phyloP scores from a whole-genome alignment of 257 asterid genomes.

The Jacaranda mimosifolia region DNA sequence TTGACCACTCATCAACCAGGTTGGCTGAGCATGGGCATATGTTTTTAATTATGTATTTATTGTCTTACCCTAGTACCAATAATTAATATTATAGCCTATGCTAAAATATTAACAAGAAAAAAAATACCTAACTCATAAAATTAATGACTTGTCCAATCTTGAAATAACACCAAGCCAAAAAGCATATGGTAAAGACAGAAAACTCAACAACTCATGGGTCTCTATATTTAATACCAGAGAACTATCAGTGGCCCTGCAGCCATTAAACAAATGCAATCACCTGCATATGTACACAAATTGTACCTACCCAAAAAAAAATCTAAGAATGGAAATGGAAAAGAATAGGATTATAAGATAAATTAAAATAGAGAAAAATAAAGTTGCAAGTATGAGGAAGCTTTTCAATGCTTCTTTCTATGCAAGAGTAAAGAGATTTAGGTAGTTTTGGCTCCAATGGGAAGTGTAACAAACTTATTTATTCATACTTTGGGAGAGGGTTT shows the following conservation, averaged over 20 bases:
- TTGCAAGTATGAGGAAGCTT: neutral
- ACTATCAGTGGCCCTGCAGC: conserved; percentile 24
- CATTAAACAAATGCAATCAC: conserved; percentile 21
- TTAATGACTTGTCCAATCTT: neutral
- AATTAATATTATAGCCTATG: neutral
- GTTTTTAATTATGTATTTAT: conserved; percentile 3
- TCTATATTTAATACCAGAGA: conserved; percentile 18
- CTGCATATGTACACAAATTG: neutral
- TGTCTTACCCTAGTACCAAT: conserved; percentile 27
- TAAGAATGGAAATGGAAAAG: neutral
- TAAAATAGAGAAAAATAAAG: neutral
- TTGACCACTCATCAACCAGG: conserved; percentile 16
- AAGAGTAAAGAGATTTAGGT: neutral
- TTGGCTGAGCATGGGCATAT: neutral
- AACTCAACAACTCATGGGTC: conserved; percentile 25
- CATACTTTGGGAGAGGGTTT: neutral
- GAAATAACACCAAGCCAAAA: conserved; percentile 10
- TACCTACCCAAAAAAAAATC: neutral
- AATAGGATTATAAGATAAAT: neutral
- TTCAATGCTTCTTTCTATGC: neutral
- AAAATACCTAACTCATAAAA: conserved; percentile 5
- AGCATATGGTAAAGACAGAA: neutral
- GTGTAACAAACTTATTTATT: neutral
- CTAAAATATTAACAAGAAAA: neutral
- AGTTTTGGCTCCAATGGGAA: neutral